These are phyloP conservation scores for Arthrobotrys iridis DNA, from an alignment of 2,329 filamentous ascomycete genomes.

Conservation along the genomic window DNA sequence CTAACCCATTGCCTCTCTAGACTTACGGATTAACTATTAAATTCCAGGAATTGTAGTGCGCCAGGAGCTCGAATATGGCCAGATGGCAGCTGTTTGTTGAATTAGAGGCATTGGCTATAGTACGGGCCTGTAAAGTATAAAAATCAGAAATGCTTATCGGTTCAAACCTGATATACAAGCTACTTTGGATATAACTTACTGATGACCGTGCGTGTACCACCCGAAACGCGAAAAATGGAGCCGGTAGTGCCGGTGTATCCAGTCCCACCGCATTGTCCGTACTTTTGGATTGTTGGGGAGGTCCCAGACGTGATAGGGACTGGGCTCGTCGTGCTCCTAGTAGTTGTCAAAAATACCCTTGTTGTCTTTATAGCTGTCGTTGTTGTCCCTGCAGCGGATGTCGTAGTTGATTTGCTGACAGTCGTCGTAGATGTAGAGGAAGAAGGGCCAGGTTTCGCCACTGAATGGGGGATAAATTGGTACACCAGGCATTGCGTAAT, in stretches of 20 bases:
- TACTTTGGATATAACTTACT: neutral
- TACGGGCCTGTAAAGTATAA: neutral
- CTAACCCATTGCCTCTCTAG: too few relatives aligned
- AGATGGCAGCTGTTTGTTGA: too few relatives aligned
- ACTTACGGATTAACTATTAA: too few relatives aligned
- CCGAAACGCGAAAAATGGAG: neutral
- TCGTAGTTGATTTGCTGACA: neutral
- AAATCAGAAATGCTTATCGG: neutral
- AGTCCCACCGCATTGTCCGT: neutral
- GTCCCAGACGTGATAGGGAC: neutral
- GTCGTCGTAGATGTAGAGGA: neutral
- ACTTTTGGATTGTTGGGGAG: neutral
- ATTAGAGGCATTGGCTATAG: neutral
- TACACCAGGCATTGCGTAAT: conserved; percentile 54
- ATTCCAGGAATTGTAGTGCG: too few relatives aligned
- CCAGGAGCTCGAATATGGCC: too few relatives aligned
- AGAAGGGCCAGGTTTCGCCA: neutral
- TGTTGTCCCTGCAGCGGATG: neutral
- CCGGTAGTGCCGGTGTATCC: neutral
- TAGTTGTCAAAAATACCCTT: neutral
- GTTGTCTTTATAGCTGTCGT: neutral
- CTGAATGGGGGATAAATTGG: conserved; percentile 18
- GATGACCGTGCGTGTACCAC: neutral
- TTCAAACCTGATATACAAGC: neutral
- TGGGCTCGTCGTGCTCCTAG: neutral